phyloP scores from a whole-genome alignment of 2,329 filamentous ascomycete species.

The Fonsecaea erecta region DNA sequence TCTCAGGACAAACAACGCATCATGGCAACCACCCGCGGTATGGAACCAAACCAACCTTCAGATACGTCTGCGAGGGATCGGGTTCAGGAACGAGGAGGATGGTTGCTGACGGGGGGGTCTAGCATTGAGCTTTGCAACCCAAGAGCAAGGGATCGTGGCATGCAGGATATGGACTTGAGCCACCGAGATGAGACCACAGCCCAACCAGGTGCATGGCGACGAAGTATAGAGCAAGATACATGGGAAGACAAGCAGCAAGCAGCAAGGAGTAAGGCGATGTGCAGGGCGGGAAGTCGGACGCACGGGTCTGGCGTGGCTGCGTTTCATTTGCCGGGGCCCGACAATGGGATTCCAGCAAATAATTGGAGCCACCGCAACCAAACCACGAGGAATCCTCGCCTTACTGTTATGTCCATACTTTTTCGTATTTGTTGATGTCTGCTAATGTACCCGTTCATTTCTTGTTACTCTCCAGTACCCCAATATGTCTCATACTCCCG shows the following conservation, averaged over 20 bases:
- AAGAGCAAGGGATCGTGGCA: conserved; percentile 17
- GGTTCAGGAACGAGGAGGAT: conserved; percentile 8
- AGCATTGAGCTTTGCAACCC: conserved; percentile 15
- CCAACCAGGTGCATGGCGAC: conserved; percentile 13
- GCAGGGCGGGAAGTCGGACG: neutral
- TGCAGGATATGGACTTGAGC: conserved; percentile 5
- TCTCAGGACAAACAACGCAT: conserved; percentile 34
- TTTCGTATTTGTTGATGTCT: neutral
- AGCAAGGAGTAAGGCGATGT: neutral
- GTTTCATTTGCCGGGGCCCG: conserved; percentile 12
- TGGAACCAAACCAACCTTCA: conserved; percentile 11
- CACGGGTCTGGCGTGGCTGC: conserved; percentile 4
- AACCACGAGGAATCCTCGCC: neutral
- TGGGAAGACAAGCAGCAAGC: too few relatives aligned
- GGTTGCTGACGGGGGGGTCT: conserved; percentile 11
- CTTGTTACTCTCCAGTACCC: neutral
- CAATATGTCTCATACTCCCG: neutral
- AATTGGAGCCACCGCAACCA: neutral
- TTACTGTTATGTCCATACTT: too few relatives aligned
- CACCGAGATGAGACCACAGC: conserved; percentile 12
- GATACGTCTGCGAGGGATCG: conserved; percentile 7
- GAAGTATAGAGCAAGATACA: conserved; percentile 6
- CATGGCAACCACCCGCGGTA: conserved; percentile 1
- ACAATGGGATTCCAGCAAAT: neutral
- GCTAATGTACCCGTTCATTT: neutral